These are phyloP conservation scores for Sclerotinia trifoliorum DNA, from an alignment of 2,329 filamentous ascomycete genomes.

Conservation along the genomic window DNA sequence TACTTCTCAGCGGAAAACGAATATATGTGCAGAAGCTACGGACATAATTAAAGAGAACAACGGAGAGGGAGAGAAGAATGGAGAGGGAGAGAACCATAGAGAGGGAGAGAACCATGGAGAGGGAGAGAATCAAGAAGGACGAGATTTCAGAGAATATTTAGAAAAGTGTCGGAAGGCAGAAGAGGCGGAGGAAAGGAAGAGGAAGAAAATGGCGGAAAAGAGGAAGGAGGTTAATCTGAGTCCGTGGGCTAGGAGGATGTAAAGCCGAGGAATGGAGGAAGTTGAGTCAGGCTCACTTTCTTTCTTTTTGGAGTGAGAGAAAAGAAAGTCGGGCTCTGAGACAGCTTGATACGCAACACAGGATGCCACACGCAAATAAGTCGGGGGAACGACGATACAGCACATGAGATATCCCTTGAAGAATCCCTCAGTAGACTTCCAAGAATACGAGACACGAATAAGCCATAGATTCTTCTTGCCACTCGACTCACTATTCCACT, in stretches of 20 bases:
- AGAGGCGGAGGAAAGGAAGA: conserved; percentile 23
- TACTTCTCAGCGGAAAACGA: neutral
- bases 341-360: neutral
- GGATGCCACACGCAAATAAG: neutral
- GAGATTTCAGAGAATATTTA: conserved; percentile 18
- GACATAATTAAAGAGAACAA: neutral
- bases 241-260: conserved; percentile 23
- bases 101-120: neutral
- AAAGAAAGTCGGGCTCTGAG: neutral
- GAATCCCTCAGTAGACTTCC: neutral
- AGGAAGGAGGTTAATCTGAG: conserved; percentile 46
- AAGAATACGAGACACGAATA: neutral
- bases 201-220: conserved; percentile 42
- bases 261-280: neutral
- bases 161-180: conserved; percentile 20
- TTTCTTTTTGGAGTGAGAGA: neutral
- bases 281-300: neutral
- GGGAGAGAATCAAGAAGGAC: conserved; percentile 4
- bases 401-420: neutral
- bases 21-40: neutral
- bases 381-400: neutral
- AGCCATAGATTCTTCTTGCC: neutral
- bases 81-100: neutral
- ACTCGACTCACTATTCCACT: neutral
- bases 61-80: neutral